phyloP scores from a whole-genome alignment of 83 land plant species.

The Picea abies region DNA sequence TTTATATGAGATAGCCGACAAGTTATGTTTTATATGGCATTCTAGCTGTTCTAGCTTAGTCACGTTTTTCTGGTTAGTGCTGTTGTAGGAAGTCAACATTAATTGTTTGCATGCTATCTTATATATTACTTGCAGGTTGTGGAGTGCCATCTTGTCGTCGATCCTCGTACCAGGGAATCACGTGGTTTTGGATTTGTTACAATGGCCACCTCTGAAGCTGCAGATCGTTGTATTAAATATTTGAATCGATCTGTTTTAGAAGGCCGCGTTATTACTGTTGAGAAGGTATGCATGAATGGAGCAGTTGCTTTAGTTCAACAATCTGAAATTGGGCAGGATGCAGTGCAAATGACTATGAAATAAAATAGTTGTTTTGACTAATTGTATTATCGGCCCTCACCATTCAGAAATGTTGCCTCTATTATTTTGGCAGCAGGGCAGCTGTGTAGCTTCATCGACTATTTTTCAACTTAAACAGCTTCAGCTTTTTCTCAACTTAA shows the following conservation, averaged over 20 bases:
- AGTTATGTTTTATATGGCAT: too few species aligned
- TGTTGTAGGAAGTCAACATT: too few species aligned
- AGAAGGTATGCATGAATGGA: slow-evolving; percentile 48
- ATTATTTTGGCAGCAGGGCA: slow-evolving; percentile 52
- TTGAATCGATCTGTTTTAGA: slow-evolving; percentile 69
- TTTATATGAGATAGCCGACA: too few species aligned
- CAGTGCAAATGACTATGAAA: neutral
- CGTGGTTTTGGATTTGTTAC: slow-evolving; percentile 87
- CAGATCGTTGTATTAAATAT: slow-evolving; percentile 72
- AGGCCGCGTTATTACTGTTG: slow-evolving; percentile 75
- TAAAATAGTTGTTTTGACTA: neutral
- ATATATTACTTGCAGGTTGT: slow-evolving; percentile 34
- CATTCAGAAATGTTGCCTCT: slow-evolving; percentile 42
- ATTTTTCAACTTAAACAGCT: slow-evolving; percentile 37
- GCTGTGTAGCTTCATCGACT: slow-evolving; percentile 54
- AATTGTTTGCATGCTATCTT: neutral
- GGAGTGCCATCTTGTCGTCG: slow-evolving; percentile 64
- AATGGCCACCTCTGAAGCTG: slow-evolving; percentile 67
- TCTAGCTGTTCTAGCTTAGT: too few species aligned
- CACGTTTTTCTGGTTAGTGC: too few species aligned
- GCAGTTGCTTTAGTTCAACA: neutral
- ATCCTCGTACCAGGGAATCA: slow-evolving; percentile 69
- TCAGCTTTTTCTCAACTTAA: slow-evolving; percentile 27
- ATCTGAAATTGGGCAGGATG: neutral
- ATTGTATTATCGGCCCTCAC: slow-evolving; percentile 10